A percentile compares a stretch with the other conserved stretches of the same genome.
Evolutionary conservation across 2,329 filamentous ascomycete genomes (phyloP).

Genomic region (Talaromyces albobiverticillius): DNA sequence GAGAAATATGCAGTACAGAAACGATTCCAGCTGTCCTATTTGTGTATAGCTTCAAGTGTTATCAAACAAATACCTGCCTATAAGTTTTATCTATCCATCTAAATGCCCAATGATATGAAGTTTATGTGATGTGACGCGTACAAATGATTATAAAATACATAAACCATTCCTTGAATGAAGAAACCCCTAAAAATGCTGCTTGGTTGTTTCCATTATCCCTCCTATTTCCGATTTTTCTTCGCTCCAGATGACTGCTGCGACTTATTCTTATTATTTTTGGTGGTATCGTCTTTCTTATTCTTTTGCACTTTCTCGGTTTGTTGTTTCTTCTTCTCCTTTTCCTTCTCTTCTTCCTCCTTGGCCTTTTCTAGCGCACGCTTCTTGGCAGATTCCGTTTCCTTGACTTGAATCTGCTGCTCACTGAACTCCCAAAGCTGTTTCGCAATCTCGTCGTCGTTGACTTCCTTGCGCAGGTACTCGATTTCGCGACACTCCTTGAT

Average conservation of each 20-base stretch:
- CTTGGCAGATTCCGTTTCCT: slow-evolving; percentile 75
- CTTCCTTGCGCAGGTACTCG: slow-evolving; percentile 67
- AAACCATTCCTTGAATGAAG: no score
- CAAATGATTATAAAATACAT: background rate
- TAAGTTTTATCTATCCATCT: background rate
- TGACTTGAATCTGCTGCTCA: slow-evolving; percentile 75
- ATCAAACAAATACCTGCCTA: background rate
- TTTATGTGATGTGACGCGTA: background rate
- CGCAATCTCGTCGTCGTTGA: slow-evolving; percentile 73
- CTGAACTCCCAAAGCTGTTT: slow-evolving; percentile 89
- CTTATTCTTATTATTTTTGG: slow-evolving; percentile 1
- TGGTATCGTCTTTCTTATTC: background rate
- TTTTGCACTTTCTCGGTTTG: background rate
- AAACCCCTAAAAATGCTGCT: no score
- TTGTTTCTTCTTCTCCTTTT: slow-evolving; percentile 1
- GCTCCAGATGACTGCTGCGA: background rate
- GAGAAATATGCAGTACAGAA: background rate
- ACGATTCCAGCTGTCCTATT: background rate
- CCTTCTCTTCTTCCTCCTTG: slow-evolving; percentile 26
- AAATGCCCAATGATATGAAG: no score
- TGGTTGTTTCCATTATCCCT: no score
- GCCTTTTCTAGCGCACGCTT: slow-evolving; percentile 60
- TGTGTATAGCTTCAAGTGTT: no score
- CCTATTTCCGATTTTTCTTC: slow-evolving; percentile 20
- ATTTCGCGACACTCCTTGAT: slow-evolving; percentile 87